Conservation (phyloP, 768 basidiomycete genomes). For the Lentinus tigrinus region DNA sequence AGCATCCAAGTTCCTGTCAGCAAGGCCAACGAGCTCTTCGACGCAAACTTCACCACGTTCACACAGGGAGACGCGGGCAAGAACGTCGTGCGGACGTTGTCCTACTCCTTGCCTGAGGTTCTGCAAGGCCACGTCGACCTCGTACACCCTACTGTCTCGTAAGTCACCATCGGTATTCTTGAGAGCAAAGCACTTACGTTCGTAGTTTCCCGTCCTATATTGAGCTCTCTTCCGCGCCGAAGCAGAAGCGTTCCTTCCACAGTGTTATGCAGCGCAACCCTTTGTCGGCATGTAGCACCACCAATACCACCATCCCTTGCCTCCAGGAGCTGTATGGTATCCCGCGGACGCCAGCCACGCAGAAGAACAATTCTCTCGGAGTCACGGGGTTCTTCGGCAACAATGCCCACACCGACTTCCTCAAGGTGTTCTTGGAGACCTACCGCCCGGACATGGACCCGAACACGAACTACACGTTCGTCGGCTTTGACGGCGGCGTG, state of each 20-base stretch:
- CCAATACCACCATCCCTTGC: conserved; percentile 24
- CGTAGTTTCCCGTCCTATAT: not conserved
- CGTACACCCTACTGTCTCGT: conserved; percentile 28
- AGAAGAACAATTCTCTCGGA: conserved; percentile 21
- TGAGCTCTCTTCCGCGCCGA: not conserved
- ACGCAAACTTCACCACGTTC: conserved; percentile 22
- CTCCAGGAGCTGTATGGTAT: conserved; percentile 27
- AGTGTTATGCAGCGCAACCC: not conserved
- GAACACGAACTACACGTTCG: conserved; percentile 22
- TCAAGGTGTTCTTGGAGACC: conserved; percentile 23
- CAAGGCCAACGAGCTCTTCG: conserved; percentile 23
- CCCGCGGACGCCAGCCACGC: conserved; percentile 5
- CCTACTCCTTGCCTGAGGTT: conserved; percentile 25
- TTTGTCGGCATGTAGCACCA: conserved; percentile 16
- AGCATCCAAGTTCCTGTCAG: conserved; percentile 17
- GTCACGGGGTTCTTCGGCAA: conserved; percentile 29
- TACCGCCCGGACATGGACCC: conserved; percentile 26
- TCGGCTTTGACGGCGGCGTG: conserved; percentile 29
- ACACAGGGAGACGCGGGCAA: conserved; percentile 18
- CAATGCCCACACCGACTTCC: conserved; percentile 16
- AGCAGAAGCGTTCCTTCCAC: not conserved
- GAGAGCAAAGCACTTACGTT: not conserved
- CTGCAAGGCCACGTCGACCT: conserved; percentile 22
- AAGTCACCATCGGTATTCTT: not conserved
- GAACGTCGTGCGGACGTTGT: conserved; percentile 22